Percentiles rank a stretch among this genome's conserved stretches.
Evolutionary conservation across 2,329 filamentous ascomycete genomes (phyloP).

Genomic region (Sarocladium strictum): DNA sequence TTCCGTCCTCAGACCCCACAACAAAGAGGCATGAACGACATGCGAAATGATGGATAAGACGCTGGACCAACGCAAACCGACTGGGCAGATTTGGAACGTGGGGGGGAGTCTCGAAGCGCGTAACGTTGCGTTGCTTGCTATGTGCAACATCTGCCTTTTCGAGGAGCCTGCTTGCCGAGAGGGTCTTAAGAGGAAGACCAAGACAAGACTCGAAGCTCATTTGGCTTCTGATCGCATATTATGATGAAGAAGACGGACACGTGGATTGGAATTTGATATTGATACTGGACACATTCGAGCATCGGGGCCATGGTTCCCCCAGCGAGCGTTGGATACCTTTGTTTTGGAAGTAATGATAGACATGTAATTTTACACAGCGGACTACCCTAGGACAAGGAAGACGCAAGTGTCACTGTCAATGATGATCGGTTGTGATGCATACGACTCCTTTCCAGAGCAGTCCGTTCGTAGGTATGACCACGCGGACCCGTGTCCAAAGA

Average conservation of each 20-base stretch:
- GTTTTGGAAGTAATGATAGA: background rate
- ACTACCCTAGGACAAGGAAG: too few species aligned
- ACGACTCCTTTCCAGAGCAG: too few species aligned
- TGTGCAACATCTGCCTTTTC: background rate
- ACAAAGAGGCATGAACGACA: background rate
- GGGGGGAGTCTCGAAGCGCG: background rate
- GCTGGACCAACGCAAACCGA: background rate
- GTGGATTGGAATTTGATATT: background rate
- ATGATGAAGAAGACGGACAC: too few species aligned
- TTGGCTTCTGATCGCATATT: background rate
- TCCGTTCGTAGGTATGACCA: too few species aligned
- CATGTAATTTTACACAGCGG: too few species aligned
- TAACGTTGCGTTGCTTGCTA: background rate
- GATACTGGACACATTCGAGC: background rate
- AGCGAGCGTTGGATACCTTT: background rate
- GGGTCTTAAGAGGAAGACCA: background rate
- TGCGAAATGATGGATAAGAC: conserved; percentile 1
- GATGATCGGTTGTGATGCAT: too few species aligned
- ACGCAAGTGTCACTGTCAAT: too few species aligned
- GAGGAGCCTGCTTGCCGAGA: too few species aligned
- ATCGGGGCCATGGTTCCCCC: background rate
- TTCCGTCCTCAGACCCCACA: background rate
- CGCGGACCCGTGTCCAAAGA: too few species aligned
- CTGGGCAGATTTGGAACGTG: background rate
- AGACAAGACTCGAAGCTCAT: background rate